Percentiles rank a stretch among this genome's conserved stretches.
Conservation (phyloP, 2,329 filamentous ascomycete species). For the Chalaropsis ovoidea region DNA sequence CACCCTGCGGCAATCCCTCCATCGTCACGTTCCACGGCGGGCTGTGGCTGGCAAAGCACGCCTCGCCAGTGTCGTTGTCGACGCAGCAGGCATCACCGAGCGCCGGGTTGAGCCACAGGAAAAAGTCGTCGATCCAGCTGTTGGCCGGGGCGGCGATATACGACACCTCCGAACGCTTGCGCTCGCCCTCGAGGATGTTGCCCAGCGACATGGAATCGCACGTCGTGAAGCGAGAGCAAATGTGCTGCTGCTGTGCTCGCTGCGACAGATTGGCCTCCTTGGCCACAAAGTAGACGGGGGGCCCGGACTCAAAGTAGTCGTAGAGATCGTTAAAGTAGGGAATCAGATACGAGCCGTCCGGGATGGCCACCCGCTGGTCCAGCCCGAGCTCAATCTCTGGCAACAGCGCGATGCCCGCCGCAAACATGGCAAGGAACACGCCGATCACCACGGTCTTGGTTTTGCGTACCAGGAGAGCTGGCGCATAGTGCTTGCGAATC, state of each 20-base stretch:
- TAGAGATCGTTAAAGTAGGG: constrained; percentile 95
- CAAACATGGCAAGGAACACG: constrained; percentile 78
- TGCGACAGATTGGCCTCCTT: constrained; percentile 68
- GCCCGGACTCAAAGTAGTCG: constrained; percentile 79
- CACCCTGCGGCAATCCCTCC: constrained; percentile 79
- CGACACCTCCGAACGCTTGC: constrained; percentile 76
- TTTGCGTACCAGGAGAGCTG: constrained; percentile 66
- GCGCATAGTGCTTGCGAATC: constrained; percentile 83
- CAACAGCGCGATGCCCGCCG: constrained; percentile 72
- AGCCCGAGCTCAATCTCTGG: constrained; percentile 78
- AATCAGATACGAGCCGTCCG: constrained; percentile 87
- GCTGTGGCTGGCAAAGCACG: constrained; percentile 68
- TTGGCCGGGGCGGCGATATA: constrained; percentile 82
- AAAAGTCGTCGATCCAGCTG: constrained; percentile 95
- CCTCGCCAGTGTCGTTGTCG: constrained; percentile 46
- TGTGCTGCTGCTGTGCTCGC: constrained; percentile 64
- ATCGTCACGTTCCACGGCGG: constrained; percentile 86
- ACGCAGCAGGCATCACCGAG: constrained; percentile 61
- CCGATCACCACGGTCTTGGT: constrained; percentile 67
- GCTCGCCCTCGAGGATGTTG: constrained; percentile 86
- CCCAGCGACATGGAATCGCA: constrained; percentile 75
- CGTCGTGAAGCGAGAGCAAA: constrained; percentile 84
- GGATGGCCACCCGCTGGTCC: constrained; percentile 89
- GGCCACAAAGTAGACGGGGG: constrained; percentile 93
- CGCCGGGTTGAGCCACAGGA: constrained; percentile 88